A percentile compares a stretch with the other conserved stretches of the same genome.
Conservation (phyloP, 345 rosid species). For the Eutrema yunnanense region DNA sequence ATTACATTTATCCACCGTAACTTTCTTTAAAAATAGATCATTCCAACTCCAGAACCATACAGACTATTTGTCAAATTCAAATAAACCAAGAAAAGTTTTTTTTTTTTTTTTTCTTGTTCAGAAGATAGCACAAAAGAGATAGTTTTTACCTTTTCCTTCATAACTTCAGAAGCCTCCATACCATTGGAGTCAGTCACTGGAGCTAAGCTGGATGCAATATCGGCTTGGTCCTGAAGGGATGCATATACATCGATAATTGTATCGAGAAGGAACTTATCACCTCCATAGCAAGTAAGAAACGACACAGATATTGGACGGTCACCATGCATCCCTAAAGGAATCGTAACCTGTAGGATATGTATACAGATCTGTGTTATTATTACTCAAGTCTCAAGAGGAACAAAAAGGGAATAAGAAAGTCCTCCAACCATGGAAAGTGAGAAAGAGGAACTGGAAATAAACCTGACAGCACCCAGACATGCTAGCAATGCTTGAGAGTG, state of each 20-base stretch:
- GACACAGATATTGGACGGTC: conserved; percentile 72
- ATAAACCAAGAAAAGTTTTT: background rate
- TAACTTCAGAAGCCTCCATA: conserved; percentile 67
- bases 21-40: background rate
- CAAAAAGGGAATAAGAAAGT: background rate
- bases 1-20: conserved; percentile 14
- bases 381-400: background rate
- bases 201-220: conserved; percentile 47
- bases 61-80: background rate
- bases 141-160: conserved; percentile 79
- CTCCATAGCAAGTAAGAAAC: conserved; percentile 69
- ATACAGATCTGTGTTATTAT: conserved; percentile 1
- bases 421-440: background rate
- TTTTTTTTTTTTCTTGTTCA: background rate
- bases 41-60: background rate
- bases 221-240: conserved; percentile 73
- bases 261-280: conserved; percentile 92
- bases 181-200: conserved; percentile 46
- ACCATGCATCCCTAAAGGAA: conserved; percentile 76
- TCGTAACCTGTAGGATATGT: conserved; percentile 49
- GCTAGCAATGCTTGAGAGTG: conserved; percentile 70
- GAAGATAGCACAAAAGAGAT: background rate
- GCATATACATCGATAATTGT: conserved; percentile 65
- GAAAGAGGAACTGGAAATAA: conserved; percentile 9
- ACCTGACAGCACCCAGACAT: conserved; percentile 98